Evolutionary conservation across 2,329 filamentous ascomycete species (phyloP).

Genomic region (Paecilomyces fulvus): DNA sequence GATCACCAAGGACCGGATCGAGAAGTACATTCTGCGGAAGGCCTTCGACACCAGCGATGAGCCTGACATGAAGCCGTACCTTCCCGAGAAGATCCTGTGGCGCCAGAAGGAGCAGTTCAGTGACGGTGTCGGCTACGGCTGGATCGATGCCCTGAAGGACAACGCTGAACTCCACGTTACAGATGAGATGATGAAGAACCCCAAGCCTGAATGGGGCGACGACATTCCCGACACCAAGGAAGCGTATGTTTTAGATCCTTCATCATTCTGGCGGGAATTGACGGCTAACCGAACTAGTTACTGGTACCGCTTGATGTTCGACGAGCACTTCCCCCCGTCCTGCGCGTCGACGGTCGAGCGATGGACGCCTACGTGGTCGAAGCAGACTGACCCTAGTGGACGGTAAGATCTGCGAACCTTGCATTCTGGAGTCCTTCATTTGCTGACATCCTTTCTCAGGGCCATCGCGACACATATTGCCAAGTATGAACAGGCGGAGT

Average conservation of each 20-base stretch:
- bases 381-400: conserved; percentile 92
- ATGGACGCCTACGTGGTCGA: conserved; percentile 96
- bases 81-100: conserved; percentile 95
- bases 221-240: conserved; percentile 97
- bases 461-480: conserved; percentile 67
- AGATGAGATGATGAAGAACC: conserved; percentile 97
- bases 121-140: conserved; percentile 96
- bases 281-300: conserved; percentile 46
- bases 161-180: conserved; percentile 81
- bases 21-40: conserved; percentile 97
- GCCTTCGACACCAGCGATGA: conserved; percentile 92
- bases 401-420: conserved; percentile 46
- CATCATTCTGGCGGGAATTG: conserved; percentile 5
- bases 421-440: neutral
- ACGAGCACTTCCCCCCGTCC: conserved; percentile 90
- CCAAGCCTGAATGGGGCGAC: conserved; percentile 87
- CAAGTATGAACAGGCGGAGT: conserved; percentile 55
- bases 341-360: conserved; percentile 91
- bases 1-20: conserved; percentile 80
- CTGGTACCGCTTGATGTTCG: conserved; percentile 98
- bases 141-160: conserved; percentile 97
- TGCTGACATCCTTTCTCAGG: conserved; percentile 36
- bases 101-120: conserved; percentile 99
- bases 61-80: conserved; percentile 70
- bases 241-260: conserved; percentile 51